Percentiles rank a stretch among this genome's conserved stretches.
Conservation (phyloP, 202 grass and related monocot species). For the Cymbopogon flexuosus region DNA sequence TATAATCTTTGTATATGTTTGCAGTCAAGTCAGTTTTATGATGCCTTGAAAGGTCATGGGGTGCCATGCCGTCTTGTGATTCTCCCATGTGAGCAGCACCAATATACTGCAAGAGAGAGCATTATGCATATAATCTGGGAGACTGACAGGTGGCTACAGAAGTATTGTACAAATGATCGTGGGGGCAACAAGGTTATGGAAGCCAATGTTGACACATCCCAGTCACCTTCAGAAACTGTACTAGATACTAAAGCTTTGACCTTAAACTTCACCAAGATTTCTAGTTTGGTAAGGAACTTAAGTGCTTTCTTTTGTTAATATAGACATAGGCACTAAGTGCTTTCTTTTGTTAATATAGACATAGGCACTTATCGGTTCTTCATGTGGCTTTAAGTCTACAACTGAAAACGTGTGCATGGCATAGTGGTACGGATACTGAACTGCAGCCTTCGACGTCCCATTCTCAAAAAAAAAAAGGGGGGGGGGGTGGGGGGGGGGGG, state of each 20-base stretch:
- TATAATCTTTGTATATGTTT: conserved; percentile 15
- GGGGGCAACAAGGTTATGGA: conserved; percentile 1
- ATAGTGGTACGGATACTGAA: not conserved
- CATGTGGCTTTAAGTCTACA: not conserved
- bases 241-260: conserved; percentile 33
- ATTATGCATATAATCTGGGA: conserved; percentile 89
- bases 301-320: not conserved
- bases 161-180: conserved; percentile 43
- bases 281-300: conserved; percentile 46
- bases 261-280: conserved; percentile 41
- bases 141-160: conserved; percentile 77
- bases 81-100: conserved; percentile 71
- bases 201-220: conserved; percentile 18
- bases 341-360: not conserved
- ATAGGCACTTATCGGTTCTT: not conserved
- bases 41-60: conserved; percentile 84
- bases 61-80: conserved; percentile 63
- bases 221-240: conserved; percentile 35
- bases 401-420: not conserved
- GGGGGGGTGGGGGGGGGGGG: too few species aligned
- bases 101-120: conserved; percentile 69
- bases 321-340: not conserved
- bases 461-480: not conserved
- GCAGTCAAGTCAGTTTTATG: conserved; percentile 74
- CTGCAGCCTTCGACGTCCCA: not conserved